These are phyloP conservation scores for Schizochytrium sp. DNA, from an alignment of 108 stramenopile species.

Conservation along the genomic window DNA sequence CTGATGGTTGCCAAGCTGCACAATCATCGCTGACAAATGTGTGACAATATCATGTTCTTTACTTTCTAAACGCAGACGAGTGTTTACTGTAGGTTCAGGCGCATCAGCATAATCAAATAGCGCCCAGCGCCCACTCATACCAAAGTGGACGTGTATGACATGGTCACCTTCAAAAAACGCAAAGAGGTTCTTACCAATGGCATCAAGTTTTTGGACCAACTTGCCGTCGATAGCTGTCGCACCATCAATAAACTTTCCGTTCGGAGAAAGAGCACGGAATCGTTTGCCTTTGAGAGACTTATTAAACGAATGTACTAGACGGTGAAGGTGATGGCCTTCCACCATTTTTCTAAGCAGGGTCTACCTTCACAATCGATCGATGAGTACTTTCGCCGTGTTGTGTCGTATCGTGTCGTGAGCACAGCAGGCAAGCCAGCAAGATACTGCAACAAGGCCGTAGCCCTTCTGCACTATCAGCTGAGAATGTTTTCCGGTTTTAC, in stretches of 20 bases:
- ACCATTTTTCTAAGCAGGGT: slow-evolving; percentile 65
- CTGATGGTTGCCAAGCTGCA: slow-evolving; percentile 74
- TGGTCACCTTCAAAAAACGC: slow-evolving; percentile 73
- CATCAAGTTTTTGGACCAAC: slow-evolving; percentile 78
- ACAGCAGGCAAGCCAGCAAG: too few relatives aligned
- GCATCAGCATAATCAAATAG: slow-evolving; percentile 72
- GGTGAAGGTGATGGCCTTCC: slow-evolving; percentile 82
- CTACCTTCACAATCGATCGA: too few relatives aligned
- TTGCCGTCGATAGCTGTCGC: slow-evolving; percentile 75
- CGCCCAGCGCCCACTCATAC: slow-evolving; percentile 82
- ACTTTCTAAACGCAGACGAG: slow-evolving; percentile 75
- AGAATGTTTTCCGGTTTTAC: too few relatives aligned
- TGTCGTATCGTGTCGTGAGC: too few relatives aligned
- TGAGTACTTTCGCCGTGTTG: too few relatives aligned
- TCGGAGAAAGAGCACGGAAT: slow-evolving; percentile 77
- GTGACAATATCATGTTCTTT: slow-evolving; percentile 64
- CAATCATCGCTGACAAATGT: slow-evolving; percentile 83
- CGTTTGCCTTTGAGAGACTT: slow-evolving; percentile 75
- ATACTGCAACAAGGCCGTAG: too few relatives aligned
- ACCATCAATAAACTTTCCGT: slow-evolving; percentile 80
- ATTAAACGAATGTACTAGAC: slow-evolving; percentile 78
- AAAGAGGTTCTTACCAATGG: slow-evolving; percentile 84
- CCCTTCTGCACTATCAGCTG: too few relatives aligned
- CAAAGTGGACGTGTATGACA: slow-evolving; percentile 82
- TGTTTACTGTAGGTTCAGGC: slow-evolving; percentile 77